Evolutionary conservation across 2,329 filamentous ascomycete genomes (phyloP).

Genomic region (Penicillium sp.): DNA sequence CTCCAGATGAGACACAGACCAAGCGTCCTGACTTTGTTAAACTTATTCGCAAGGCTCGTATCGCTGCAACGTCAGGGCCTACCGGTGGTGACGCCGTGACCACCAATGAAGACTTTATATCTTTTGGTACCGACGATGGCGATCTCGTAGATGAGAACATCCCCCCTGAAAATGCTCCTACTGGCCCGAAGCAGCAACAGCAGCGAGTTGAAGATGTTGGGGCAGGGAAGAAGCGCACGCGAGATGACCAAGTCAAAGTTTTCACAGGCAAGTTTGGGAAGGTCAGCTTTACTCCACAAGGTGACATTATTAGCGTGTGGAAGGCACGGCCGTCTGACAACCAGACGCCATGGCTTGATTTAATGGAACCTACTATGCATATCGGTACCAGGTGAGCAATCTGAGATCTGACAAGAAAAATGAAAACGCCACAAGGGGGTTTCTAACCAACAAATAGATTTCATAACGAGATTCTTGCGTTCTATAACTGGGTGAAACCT

Average conservation of each 20-base stretch:
- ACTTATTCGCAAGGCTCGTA: constrained; percentile 82
- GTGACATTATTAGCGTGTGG: constrained; percentile 54
- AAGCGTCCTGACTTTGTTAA: constrained; percentile 88
- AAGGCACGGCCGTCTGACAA: constrained; percentile 36
- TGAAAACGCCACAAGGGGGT: neutral
- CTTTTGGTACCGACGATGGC: constrained; percentile 66
- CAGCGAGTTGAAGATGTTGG: constrained; percentile 44
- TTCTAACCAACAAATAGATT: constrained; percentile 52
- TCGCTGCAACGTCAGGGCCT: constrained; percentile 47
- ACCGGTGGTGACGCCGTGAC: constrained; percentile 53
- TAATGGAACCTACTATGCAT: constrained; percentile 28
- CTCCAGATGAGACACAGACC: constrained; percentile 65
- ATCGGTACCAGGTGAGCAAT: constrained; percentile 30
- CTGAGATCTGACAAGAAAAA: neutral
- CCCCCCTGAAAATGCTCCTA: constrained; percentile 36
- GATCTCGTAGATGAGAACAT: constrained; percentile 37
- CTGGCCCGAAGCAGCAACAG: constrained; percentile 28
- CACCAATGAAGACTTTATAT: constrained; percentile 78
- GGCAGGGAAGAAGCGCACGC: constrained; percentile 70
- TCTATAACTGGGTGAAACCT: constrained; percentile 80
- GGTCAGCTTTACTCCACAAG: constrained; percentile 30
- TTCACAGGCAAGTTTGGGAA: constrained; percentile 48
- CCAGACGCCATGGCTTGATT: constrained; percentile 59
- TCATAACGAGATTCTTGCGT: constrained; percentile 86
- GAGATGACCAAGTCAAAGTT: constrained; percentile 63